Conservation (phyloP, 306 rosid genomes). For the Datisca glomerata region DNA sequence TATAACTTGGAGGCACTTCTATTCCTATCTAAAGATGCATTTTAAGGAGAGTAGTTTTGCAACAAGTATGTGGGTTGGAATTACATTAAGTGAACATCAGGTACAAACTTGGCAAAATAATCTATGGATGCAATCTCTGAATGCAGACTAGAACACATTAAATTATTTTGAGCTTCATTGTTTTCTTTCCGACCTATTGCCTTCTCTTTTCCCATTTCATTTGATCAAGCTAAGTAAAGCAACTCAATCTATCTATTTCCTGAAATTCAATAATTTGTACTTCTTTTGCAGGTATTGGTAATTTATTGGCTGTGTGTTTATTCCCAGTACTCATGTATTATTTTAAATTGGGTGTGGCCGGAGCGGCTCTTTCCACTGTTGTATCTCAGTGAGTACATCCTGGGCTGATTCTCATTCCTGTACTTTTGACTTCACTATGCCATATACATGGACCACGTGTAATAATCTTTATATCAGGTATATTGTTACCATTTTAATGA, state of each 20-base stretch:
- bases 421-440: conserved; percentile 7
- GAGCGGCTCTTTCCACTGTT: conserved; percentile 89
- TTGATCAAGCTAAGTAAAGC: conserved; percentile 10
- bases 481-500: conserved; percentile 60
- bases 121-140: too few species aligned
- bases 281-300: conserved; percentile 65
- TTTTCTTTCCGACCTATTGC: too few species aligned
- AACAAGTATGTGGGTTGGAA: too few species aligned
- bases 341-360: conserved; percentile 69
- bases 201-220: conserved; percentile 1
- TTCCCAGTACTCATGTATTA: conserved; percentile 72
- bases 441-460: conserved; percentile 9
- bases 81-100: too few species aligned
- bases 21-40: too few species aligned
- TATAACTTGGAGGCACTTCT: too few species aligned
- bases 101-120: too few species aligned
- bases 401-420: conserved; percentile 3
- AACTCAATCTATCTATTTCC: conserved; percentile 3
- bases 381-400: conserved; percentile 73
- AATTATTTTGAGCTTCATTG: too few species aligned
- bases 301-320: conserved; percentile 59
- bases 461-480: conserved; percentile 53
- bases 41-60: too few species aligned
- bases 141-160: too few species aligned
- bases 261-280: neutral